Percentiles rank a stretch among this genome's conserved stretches.
phyloP scores from a whole-genome alignment of 2,329 filamentous ascomycete genomes.

The Fusarium metavorans region DNA sequence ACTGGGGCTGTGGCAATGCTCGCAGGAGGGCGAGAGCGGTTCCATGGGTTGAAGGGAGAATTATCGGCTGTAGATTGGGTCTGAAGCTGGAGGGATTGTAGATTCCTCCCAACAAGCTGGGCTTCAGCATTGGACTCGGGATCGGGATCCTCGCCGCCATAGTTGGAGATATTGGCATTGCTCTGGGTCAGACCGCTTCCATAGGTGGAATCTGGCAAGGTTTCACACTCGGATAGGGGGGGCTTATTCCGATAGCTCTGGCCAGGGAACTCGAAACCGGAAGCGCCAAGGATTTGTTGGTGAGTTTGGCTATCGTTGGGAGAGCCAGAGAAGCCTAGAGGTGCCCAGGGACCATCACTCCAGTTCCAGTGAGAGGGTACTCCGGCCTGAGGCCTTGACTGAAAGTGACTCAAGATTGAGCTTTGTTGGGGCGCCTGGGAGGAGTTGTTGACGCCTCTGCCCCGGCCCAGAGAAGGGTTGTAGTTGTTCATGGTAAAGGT shows the following conservation, averaged over 20 bases:
- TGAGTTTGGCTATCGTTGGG: conserved; percentile 44
- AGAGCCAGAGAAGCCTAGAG: conserved; percentile 44
- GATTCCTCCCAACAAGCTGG: conserved; percentile 47
- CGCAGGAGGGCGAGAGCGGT: conserved; percentile 15
- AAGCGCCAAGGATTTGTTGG: conserved; percentile 27
- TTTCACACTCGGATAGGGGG: conserved; percentile 55
- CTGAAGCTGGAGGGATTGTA: conserved; percentile 47
- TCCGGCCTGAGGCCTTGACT: conserved; percentile 11
- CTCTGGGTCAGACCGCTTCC: conserved; percentile 56
- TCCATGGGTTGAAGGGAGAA: conserved; percentile 12
- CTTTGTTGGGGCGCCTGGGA: conserved; percentile 21
- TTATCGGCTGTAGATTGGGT: conserved; percentile 1
- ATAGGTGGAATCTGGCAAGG: conserved; percentile 61
- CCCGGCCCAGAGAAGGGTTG: conserved; percentile 7
- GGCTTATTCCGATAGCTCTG: conserved; percentile 42
- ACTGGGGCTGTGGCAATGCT: conserved; percentile 33
- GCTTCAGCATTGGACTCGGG: conserved; percentile 48
- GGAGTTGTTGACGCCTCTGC: conserved; percentile 4
- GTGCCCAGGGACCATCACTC: conserved; percentile 58
- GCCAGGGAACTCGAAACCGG: conserved; percentile 31
- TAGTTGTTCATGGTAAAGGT: conserved; percentile 24
- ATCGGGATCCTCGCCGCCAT: conserved; percentile 57
- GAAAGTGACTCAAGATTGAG: conserved; percentile 13
- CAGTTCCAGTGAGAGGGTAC: conserved; percentile 20
- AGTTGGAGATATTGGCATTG: conserved; percentile 57